These are phyloP conservation scores for Acanthochlamys bracteata DNA, from an alignment of 106 monocot species.

Conservation along the genomic window DNA sequence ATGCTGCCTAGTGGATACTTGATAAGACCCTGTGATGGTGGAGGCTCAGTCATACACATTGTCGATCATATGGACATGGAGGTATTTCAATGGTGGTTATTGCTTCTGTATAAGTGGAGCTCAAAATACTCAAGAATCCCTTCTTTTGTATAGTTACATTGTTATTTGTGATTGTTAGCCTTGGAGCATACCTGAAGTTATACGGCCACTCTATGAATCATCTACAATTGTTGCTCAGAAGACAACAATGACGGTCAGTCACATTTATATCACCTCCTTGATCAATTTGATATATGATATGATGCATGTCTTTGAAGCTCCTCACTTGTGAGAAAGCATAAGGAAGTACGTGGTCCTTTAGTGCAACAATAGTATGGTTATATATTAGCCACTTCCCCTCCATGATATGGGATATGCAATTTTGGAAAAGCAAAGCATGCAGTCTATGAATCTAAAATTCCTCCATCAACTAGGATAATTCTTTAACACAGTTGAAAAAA, in stretches of 20 bases:
- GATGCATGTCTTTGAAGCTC: no score
- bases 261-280: not conserved
- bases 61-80: conserved; percentile 67
- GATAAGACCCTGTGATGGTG: conserved; percentile 65
- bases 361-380: no score
- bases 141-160: not conserved
- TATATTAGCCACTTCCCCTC: no score
- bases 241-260: conserved; percentile 49
- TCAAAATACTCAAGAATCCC: no score
- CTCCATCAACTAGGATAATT: no score
- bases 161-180: conserved; percentile 23
- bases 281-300: not conserved
- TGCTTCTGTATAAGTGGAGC: not conserved
- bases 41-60: conserved; percentile 67
- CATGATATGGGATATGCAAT: no score
- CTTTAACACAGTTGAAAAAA: no score
- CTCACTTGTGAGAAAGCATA: no score
- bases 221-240: conserved; percentile 59
- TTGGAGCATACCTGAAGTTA: conserved; percentile 66
- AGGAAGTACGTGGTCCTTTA: no score
- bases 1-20: conserved; percentile 65
- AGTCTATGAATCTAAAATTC: no score
- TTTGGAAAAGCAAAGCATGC: no score
- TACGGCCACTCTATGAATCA: conserved; percentile 62
- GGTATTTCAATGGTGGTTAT: conserved; percentile 19